phyloP scores from a whole-genome alignment of 306 rosid species.

The Cucumis melo region DNA sequence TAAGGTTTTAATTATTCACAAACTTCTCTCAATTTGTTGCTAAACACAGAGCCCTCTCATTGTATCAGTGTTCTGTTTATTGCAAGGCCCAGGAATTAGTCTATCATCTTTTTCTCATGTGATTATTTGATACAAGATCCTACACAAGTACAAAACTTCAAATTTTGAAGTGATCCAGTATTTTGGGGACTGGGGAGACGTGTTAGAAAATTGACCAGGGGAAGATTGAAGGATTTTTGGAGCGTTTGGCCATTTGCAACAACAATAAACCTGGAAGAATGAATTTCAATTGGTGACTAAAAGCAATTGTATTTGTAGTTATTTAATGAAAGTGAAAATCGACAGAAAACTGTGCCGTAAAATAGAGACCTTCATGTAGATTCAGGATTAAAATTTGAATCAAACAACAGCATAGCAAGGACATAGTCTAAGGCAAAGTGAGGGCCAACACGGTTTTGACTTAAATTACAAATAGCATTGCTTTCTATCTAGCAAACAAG shows the following conservation, averaged over 20 bases:
- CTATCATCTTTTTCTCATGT: background rate
- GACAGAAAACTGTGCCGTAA: background rate
- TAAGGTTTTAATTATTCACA: too few relatives aligned
- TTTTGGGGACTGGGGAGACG: background rate
- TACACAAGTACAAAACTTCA: too few relatives aligned
- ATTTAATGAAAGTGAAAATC: background rate
- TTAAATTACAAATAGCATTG: background rate
- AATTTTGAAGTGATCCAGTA: background rate
- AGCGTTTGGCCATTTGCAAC: background rate
- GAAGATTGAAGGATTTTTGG: background rate
- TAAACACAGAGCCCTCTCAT: background rate
- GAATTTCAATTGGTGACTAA: background rate
- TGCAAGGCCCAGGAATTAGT: background rate
- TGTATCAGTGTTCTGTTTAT: background rate
- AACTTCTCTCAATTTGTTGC: background rate
- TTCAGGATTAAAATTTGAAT: background rate
- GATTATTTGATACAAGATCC: background rate
- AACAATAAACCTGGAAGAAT: background rate
- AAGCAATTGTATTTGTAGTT: background rate
- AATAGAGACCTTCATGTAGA: background rate
- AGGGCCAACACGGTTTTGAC: background rate
- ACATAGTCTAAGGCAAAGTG: background rate
- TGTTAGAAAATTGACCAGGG: background rate
- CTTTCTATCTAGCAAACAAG: background rate
- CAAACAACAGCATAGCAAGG: background rate